Evolutionary conservation across 2,329 filamentous ascomycete species (phyloP).

Genomic region (Beauveria sp.): DNA sequence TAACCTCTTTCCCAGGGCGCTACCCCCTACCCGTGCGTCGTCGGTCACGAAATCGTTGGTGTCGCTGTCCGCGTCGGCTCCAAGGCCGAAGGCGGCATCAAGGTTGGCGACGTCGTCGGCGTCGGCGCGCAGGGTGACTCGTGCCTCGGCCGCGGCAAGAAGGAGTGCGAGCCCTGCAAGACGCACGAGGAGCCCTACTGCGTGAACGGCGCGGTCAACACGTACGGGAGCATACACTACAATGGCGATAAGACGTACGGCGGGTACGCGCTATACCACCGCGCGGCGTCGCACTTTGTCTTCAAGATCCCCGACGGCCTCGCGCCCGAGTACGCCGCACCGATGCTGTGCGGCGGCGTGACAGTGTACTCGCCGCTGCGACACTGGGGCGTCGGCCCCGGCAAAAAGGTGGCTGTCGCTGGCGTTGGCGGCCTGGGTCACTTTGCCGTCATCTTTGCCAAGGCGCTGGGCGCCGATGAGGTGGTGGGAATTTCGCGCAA

Average conservation of each 20-base stretch:
- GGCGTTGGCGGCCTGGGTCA: constrained; percentile 64
- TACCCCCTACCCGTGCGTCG: constrained; percentile 36
- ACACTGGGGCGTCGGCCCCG: constrained; percentile 56
- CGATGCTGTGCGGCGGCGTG: constrained; percentile 65
- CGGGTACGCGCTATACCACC: constrained; percentile 34
- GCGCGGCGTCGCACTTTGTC: constrained; percentile 37
- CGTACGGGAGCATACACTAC: constrained; percentile 37
- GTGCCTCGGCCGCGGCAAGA: constrained; percentile 35
- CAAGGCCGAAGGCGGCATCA: constrained; percentile 37
- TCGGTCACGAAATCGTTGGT: constrained; percentile 61
- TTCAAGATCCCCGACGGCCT: constrained; percentile 39
- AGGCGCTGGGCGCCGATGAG: constrained; percentile 55
- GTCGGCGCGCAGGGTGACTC: constrained; percentile 53
- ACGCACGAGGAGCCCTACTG: constrained; percentile 36
- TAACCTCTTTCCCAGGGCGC: constrained; percentile 10
- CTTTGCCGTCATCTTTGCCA: constrained; percentile 61
- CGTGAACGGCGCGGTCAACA: constrained; percentile 32
- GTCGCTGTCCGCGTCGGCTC: constrained; percentile 46
- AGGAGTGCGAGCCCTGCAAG: constrained; percentile 33
- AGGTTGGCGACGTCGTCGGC: constrained; percentile 55
- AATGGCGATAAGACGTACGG: constrained; percentile 36
- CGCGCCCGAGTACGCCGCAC: constrained; percentile 38
- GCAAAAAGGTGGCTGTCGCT: constrained; percentile 58
- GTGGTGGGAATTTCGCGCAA: constrained; percentile 53
- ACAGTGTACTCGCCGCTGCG: constrained; percentile 58